Base-by-base conservation (phyloP, 2,329 filamentous ascomycete genomes). In the Bipolaris zeicola region DNA sequence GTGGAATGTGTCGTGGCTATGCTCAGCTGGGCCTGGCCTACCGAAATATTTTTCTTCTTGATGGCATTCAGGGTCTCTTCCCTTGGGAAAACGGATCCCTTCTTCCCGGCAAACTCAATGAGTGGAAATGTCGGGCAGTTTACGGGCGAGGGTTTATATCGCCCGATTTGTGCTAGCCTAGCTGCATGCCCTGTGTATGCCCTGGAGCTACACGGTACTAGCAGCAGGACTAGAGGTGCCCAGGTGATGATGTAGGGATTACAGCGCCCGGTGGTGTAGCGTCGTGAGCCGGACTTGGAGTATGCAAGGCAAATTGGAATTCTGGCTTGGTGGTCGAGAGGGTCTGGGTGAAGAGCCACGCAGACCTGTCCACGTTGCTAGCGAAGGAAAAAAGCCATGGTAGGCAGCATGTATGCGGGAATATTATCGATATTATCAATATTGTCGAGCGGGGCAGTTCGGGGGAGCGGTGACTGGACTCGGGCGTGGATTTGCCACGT, bases 401-500 rank as follows among this genome's bases (percentile, higher is more conserved):
- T 4, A 8, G 33, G 33, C 18, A 14, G 43, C 43, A 33, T 33
- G 42, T 16, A 16, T 18, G 42, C 26, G 14, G 20, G 18, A 16
- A 33, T 16, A 45, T 20, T 13, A 31, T 31, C 28, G 28, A 31
- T 31, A 31, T 5, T 31, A 31, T 31, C 28, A 13, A 31, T 31
- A 13, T 31, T 18, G 16, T 14, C 11, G 1, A 45, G 43, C 43
- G 43, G 33, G 43, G 20, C 16, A 20, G 16, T n/a, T n/a, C 16
- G 11, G 20, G 38, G 8, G 10, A 20, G 26, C 26, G 42, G 42
- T n/a, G 14, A 48, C 22, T 16, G 22, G 41, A 43, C 16, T 45
- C 43, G 31, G 45, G 20, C 33, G 22, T 26, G 37, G 37, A 38
- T 37, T 48, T 38, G 45, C 45, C 45, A 48, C 45, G 45, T 48